phyloP scores from a whole-genome alignment of 2,329 filamentous ascomycete genomes.

The Fusarium sp. region DNA sequence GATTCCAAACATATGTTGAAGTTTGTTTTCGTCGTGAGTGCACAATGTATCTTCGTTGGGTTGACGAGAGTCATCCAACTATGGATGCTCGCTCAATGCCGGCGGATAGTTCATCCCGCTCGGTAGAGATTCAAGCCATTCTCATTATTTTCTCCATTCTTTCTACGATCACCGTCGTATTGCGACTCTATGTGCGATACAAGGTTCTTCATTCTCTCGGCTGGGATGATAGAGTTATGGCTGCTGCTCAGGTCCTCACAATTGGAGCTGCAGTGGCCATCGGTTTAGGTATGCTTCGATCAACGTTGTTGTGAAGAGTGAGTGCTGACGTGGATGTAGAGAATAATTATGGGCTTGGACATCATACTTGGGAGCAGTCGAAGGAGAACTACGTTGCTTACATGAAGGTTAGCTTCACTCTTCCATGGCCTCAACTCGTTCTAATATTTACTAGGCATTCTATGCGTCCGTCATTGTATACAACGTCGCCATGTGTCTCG shows the following conservation, averaged over 20 bases:
- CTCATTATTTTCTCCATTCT: constrained; percentile 4
- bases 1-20: background rate
- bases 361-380: constrained; percentile 19
- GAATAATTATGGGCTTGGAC: constrained; percentile 15
- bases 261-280: constrained; percentile 3
- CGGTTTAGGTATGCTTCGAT: constrained; percentile 1
- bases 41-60: background rate
- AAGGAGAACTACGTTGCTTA: constrained; percentile 1
- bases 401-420: constrained; percentile 1
- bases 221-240: constrained; percentile 16
- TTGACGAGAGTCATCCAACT: background rate
- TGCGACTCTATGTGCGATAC: constrained; percentile 2
- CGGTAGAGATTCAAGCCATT: constrained; percentile 4
- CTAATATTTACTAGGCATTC: background rate
- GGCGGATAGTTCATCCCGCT: background rate
- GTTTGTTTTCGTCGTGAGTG: background rate
- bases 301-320: fast-evolving
- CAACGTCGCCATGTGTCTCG: constrained; percentile 19
- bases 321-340: background rate
- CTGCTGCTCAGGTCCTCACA: background rate
- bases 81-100: background rate
- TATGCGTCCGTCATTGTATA: constrained; percentile 11
- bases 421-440: fast-evolving
- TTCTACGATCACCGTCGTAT: background rate
- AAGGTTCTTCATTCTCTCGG: constrained; percentile 12